Evolutionary conservation across 306 rosid genomes (phyloP).

Genomic region (Cucurbita pepo): DNA sequence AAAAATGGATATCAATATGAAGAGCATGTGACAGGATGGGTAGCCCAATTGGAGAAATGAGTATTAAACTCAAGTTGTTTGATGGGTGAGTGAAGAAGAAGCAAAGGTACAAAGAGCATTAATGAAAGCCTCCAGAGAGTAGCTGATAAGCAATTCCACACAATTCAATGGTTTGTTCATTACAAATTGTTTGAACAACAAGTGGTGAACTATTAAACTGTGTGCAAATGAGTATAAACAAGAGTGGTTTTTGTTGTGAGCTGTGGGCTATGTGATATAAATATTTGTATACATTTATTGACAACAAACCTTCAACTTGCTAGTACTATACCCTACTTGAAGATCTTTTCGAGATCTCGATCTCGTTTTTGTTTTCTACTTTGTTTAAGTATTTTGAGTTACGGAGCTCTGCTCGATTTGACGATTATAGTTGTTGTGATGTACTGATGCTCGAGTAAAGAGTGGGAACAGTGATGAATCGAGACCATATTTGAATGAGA

Average conservation of each 20-base stretch:
- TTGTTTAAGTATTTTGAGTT: no score
- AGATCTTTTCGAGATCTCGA: neutral
- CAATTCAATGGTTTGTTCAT: neutral
- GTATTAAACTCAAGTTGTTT: neutral
- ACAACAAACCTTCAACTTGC: neutral
- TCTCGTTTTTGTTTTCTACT: no score
- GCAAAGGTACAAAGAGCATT: neutral
- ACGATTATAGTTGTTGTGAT: no score
- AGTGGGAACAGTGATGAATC: no score
- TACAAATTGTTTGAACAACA: no score
- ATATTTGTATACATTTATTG: neutral
- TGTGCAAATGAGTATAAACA: neutral
- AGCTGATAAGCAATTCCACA: neutral
- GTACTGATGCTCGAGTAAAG: no score
- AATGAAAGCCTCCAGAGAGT: neutral
- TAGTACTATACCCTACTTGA: neutral
- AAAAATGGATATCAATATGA: neutral
- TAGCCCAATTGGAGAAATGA: neutral
- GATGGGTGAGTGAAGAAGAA: neutral
- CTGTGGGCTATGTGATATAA: neutral
- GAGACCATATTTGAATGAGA: no score
- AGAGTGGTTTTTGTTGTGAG: neutral
- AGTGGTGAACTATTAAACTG: neutral
- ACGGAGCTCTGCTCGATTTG: no score
- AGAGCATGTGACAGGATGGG: neutral